Conservation (phyloP, 306 rosid genomes). For the Sesbania bispinosa region DNA sequence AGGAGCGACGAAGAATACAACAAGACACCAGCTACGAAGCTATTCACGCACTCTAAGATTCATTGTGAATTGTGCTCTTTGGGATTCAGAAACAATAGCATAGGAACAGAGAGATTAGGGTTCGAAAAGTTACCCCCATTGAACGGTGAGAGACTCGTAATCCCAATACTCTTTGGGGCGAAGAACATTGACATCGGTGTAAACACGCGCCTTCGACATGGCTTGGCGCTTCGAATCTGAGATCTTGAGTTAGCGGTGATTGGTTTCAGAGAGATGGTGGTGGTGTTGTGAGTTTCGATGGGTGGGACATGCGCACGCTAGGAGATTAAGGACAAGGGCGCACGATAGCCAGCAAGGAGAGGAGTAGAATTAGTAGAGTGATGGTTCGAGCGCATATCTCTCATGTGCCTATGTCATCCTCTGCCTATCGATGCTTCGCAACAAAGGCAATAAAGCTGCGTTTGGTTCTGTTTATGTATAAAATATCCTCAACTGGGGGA, state of each 20-base stretch:
- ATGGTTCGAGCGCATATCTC: slow-evolving; percentile 37
- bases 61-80: neutral
- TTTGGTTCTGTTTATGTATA: neutral
- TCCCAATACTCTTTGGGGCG: slow-evolving; percentile 90
- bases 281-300: slow-evolving; percentile 13
- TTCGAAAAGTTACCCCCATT: slow-evolving; percentile 61
- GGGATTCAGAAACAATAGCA: neutral
- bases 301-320: slow-evolving; percentile 35
- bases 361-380: neutral
- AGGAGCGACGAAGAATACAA: neutral
- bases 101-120: slow-evolving; percentile 28
- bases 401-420: slow-evolving; percentile 36
- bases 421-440: slow-evolving; percentile 12
- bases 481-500: neutral
- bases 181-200: slow-evolving; percentile 64
- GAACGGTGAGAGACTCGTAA: slow-evolving; percentile 81
- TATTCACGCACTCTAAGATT: neutral
- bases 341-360: slow-evolving; percentile 30
- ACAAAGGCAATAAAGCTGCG: neutral
- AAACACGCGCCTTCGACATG: slow-evolving; percentile 82
- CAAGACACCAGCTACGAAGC: neutral
- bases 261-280: neutral
- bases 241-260: slow-evolving; percentile 22
- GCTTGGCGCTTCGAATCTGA: slow-evolving; percentile 6
- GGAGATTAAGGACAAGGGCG: slow-evolving; percentile 47